Evolutionary conservation across 768 basidiomycete species (phyloP).

Genomic region (Lentinula detonsa): DNA sequence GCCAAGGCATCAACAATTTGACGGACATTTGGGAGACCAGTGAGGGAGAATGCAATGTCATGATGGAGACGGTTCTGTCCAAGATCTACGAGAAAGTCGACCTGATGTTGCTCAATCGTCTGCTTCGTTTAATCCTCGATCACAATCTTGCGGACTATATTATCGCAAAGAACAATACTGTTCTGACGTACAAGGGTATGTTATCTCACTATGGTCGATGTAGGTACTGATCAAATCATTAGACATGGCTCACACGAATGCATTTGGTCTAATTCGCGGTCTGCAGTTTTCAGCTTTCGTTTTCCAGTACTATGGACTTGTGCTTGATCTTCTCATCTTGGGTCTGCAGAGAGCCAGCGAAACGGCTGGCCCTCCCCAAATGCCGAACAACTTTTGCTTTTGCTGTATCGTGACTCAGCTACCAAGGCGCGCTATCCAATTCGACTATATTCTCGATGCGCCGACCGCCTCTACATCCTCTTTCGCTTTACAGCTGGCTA

Average conservation of each 20-base stretch:
- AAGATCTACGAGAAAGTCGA: constrained; percentile 99
- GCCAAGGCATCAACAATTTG: constrained; percentile 98
- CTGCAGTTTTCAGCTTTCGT: constrained; percentile 98
- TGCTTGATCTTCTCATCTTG: constrained; percentile 91
- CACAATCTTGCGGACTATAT: constrained; percentile 99
- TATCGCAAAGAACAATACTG: constrained; percentile 97
- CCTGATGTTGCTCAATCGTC: constrained; percentile 88
- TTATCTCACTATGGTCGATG: not conserved
- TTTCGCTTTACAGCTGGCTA: constrained; percentile 99
- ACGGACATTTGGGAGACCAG: constrained; percentile 98
- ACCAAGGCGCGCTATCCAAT: constrained; percentile 98
- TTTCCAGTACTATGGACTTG: constrained; percentile 97
- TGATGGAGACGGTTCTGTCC: constrained; percentile 98
- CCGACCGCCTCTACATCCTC: constrained; percentile 90
- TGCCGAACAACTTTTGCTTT: constrained; percentile 90
- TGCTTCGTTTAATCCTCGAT: constrained; percentile 93
- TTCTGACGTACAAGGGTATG: constrained; percentile 80
- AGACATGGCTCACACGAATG: constrained; percentile 97
- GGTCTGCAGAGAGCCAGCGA: constrained; percentile 98
- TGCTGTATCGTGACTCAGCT: constrained; percentile 91
- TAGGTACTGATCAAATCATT: constrained; percentile 4
- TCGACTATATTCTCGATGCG: constrained; percentile 93
- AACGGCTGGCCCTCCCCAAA: constrained; percentile 96
- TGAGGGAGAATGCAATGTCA: constrained; percentile 95
- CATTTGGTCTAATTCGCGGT: constrained; percentile 94